Evolutionary conservation across 352 stramenopile species (phyloP).

Genomic region (Elongisporangium undulatum): DNA sequence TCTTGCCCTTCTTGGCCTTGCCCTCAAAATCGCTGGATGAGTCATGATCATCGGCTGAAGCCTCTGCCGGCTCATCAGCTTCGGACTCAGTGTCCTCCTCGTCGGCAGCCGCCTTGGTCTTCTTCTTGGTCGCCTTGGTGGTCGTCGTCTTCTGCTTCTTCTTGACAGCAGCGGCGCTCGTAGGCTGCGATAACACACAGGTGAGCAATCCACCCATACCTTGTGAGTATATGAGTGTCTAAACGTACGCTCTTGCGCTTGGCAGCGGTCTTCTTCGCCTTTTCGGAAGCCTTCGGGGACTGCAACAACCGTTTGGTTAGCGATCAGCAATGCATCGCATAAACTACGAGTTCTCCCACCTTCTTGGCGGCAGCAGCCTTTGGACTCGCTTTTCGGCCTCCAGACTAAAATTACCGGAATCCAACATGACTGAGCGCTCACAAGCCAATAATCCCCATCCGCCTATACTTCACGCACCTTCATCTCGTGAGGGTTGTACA

Average conservation of each 20-base stretch:
- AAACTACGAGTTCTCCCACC: slow-evolving; percentile 1
- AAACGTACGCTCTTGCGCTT: slow-evolving; percentile 29
- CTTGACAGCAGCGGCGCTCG: slow-evolving; percentile 18
- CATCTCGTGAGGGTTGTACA: slow-evolving; percentile 55
- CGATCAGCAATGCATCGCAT: not conserved
- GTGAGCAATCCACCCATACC: not conserved
- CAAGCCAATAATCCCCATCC: not conserved
- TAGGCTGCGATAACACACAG: not conserved
- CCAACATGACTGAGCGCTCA: not conserved
- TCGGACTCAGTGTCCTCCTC: slow-evolving; percentile 46
- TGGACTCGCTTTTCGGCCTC: slow-evolving; percentile 6
- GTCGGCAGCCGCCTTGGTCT: slow-evolving; percentile 29
- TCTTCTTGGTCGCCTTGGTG: slow-evolving; percentile 21
- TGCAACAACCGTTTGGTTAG: not conserved
- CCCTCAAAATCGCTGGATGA: slow-evolving; percentile 66
- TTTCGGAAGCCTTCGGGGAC: slow-evolving; percentile 13
- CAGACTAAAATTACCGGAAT: not conserved
- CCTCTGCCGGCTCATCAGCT: slow-evolving; percentile 14
- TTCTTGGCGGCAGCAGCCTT: slow-evolving; percentile 9
- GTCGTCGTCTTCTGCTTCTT: slow-evolving; percentile 50
- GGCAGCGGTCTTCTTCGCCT: slow-evolving; percentile 26
- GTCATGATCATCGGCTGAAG: slow-evolving; percentile 16
- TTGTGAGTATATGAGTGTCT: not conserved
- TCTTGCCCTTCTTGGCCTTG: slow-evolving; percentile 24
- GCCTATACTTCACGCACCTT: slow-evolving; percentile 22